phyloP scores from a whole-genome alignment of 1,284 basidiomycete species.

The Rhodotorula sp. region DNA sequence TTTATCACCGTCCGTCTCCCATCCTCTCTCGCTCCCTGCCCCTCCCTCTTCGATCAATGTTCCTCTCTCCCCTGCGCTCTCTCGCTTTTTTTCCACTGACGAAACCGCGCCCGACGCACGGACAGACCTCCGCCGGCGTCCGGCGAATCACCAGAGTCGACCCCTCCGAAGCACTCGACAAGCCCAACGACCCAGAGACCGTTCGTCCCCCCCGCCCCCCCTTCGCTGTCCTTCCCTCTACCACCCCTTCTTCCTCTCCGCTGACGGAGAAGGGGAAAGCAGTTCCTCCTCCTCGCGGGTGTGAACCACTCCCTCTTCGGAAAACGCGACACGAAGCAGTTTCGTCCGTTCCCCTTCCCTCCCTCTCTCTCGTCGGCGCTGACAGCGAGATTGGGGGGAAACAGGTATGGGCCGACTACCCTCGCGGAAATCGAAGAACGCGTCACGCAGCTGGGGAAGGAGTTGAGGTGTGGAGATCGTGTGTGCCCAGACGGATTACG shows the following conservation, averaged over 20 bases:
- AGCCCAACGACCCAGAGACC: constrained; percentile 33
- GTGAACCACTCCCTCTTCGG: constrained; percentile 44
- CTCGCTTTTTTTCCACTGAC: background rate
- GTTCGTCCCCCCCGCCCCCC: background rate
- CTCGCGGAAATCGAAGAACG: constrained; percentile 42
- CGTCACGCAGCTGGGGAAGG: constrained; percentile 35
- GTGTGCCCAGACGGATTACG: constrained; percentile 43
- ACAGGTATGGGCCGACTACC: constrained; percentile 41
- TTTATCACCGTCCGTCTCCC: constrained; percentile 10
- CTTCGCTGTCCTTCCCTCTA: too few relatives aligned
- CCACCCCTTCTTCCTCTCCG: background rate
- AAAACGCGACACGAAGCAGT: constrained; percentile 40
- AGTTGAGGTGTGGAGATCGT: constrained; percentile 41
- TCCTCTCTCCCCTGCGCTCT: background rate
- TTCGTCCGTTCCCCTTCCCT: background rate
- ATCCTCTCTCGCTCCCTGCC: background rate
- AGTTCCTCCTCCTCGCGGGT: constrained; percentile 39
- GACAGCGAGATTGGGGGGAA: too few relatives aligned
- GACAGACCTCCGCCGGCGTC: constrained; percentile 32
- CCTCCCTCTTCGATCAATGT: background rate
- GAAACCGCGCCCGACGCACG: background rate
- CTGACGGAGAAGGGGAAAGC: background rate
- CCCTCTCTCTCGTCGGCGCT: too few relatives aligned
- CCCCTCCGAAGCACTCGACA: constrained; percentile 29
- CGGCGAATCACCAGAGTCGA: constrained; percentile 40